phyloP scores from a whole-genome alignment of 2,329 filamentous ascomycete species.

The Paracoccidioides brasiliensis region DNA sequence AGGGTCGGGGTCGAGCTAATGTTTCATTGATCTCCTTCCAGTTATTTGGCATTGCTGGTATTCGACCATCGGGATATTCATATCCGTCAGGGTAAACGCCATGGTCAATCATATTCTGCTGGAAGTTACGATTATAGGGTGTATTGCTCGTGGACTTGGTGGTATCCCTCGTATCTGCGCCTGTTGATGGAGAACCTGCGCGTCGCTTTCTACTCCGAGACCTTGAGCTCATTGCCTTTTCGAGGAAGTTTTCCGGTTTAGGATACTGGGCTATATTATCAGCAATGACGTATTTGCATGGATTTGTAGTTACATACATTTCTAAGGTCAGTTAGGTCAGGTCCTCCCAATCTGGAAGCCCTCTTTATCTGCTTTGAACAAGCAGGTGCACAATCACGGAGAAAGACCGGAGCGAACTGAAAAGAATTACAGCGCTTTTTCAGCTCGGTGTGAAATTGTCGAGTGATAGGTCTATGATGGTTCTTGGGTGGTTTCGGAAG shows the following conservation, averaged over 20 bases:
- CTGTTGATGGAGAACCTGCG: constrained; percentile 3
- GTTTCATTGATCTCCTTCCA: constrained; percentile 19
- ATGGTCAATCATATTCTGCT: too few relatives aligned
- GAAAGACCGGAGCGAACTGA: constrained; percentile 1
- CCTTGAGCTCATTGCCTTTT: constrained; percentile 3
- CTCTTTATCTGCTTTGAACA: constrained; percentile 3
- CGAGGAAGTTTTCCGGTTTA: not conserved
- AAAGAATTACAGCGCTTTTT: not conserved
- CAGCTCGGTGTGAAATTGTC: not conserved
- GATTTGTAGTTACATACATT: constrained; percentile 7
- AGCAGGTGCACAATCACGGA: not conserved
- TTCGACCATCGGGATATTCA: constrained; percentile 14
- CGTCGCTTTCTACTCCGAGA: constrained; percentile 3
- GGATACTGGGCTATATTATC: not conserved
- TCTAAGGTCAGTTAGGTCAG: constrained; percentile 9
- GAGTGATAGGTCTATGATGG: not conserved
- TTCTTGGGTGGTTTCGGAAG: not conserved
- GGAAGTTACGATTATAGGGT: too few relatives aligned
- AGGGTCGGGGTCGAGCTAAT: constrained; percentile 18
- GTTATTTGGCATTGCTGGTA: constrained; percentile 19
- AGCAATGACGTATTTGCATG: not conserved
- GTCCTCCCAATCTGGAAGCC: constrained; percentile 7
- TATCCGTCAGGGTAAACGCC: constrained; percentile 11
- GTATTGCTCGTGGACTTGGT: not conserved
- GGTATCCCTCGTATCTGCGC: not conserved